phyloP scores from a whole-genome alignment of 768 basidiomycete genomes.

The Leccinum ochraceum region DNA sequence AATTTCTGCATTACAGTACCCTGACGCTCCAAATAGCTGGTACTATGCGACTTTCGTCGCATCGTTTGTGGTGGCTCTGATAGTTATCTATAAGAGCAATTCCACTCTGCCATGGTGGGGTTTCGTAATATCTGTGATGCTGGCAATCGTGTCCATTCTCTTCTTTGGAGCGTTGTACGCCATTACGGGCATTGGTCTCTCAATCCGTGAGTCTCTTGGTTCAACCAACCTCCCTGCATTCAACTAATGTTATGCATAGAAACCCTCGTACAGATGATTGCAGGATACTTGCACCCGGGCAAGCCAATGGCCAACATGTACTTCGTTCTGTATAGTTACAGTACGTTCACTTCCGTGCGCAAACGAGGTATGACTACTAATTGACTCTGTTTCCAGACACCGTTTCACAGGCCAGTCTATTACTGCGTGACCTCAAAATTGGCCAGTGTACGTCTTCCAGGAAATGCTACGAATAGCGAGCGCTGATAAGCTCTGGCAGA shows the following conservation, averaged over 20 bases:
- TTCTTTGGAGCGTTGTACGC: slow-evolving; percentile 57
- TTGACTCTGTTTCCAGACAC: slow-evolving; percentile 40
- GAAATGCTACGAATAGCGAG: slow-evolving; percentile 30
- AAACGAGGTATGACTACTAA: slow-evolving; percentile 12
- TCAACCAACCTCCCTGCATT: neutral
- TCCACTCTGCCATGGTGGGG: slow-evolving; percentile 64
- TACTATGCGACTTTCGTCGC: slow-evolving; percentile 27
- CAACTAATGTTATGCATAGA: slow-evolving; percentile 14
- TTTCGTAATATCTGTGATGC: slow-evolving; percentile 51
- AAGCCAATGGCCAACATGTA: slow-evolving; percentile 47
- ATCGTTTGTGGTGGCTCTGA: slow-evolving; percentile 53
- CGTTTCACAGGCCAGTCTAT: slow-evolving; percentile 47
- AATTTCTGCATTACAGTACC: slow-evolving; percentile 26
- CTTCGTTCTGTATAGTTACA: slow-evolving; percentile 47
- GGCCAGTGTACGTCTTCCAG: slow-evolving; percentile 21
- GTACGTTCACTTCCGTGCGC: slow-evolving; percentile 25
- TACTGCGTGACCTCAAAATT: slow-evolving; percentile 61
- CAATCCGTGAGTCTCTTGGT: slow-evolving; percentile 24
- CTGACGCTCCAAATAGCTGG: slow-evolving; percentile 37
- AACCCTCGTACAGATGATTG: slow-evolving; percentile 38
- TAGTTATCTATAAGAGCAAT: slow-evolving; percentile 51
- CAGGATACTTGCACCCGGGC: slow-evolving; percentile 37
- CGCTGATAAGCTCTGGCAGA: slow-evolving; percentile 31
- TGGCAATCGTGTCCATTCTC: slow-evolving; percentile 50
- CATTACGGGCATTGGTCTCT: slow-evolving; percentile 38